These are phyloP conservation scores for Persicaria tinctoria DNA, from an alignment of 148 eudicot genomes.

Conservation along the genomic window DNA sequence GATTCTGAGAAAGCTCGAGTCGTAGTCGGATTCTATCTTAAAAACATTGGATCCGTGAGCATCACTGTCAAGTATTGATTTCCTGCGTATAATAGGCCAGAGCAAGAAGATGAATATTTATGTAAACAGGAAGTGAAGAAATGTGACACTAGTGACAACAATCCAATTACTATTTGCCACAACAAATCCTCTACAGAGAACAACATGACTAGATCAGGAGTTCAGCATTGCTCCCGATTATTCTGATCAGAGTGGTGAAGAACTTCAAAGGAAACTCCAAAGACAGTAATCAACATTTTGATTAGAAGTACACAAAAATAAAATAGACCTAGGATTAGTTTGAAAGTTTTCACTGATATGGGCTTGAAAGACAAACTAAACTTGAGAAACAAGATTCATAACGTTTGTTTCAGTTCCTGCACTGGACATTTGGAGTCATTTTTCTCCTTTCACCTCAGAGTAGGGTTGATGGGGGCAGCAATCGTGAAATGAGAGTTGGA, in stretches of 20 bases:
- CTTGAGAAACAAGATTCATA: not conserved
- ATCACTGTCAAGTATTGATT: not conserved
- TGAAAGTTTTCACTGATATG: not conserved
- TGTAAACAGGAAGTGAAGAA: not conserved
- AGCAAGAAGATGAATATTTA: not conserved
- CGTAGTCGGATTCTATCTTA: not conserved
- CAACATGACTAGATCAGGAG: not conserved
- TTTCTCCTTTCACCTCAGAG: not conserved
- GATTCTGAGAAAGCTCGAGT: not conserved
- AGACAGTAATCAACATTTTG: not conserved
- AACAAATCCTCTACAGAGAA: too few species aligned
- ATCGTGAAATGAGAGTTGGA: not conserved
- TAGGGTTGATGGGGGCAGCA: not conserved
- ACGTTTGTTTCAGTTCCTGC: not conserved
- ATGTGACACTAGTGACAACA: not conserved
- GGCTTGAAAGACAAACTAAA: not conserved
- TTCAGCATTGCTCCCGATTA: not conserved
- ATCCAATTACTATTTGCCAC: not conserved
- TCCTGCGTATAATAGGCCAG: not conserved
- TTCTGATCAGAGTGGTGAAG: not conserved
- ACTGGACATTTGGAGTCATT: not conserved
- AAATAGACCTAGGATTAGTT: not conserved
- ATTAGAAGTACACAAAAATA: not conserved
- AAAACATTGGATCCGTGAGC: not conserved
- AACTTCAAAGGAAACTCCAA: constrained; percentile 1